Evolutionary conservation across 192 early-diverging fungal genomes (phyloP), one percentile per base, ranked within the genome.

Genomic region (Kappamyces sp.): DNA sequence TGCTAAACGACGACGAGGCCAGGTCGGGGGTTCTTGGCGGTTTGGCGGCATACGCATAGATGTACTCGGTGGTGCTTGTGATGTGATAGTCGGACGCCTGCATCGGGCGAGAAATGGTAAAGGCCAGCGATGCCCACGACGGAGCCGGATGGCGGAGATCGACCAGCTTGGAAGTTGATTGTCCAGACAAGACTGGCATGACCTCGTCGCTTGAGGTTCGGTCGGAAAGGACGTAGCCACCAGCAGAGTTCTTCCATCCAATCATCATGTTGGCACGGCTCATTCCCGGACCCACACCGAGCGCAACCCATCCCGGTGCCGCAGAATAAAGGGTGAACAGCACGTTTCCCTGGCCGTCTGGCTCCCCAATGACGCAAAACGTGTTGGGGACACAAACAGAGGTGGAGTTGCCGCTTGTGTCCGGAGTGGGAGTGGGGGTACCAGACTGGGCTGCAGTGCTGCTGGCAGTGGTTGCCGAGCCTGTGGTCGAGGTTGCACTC

Each of bases 281-380:
- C 72, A 74, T 74, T 0, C 12, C 10, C 9, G 6, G 31, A 4
- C 72, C 72, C 5, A 67, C 15, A 5, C 64, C 72, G 60, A 74
- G 12, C 13, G 55, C 70, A 39, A 50, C 62, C 70, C 70, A 71
- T 7, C 51, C 51, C 41, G 38, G 38, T 4, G 51, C 51, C 4
- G 51, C 51, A 1, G 51, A 36, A 33, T 53, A 40, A 33, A 53
- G 38, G n/a, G 51, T 53, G 4, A 53, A 40, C 12, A 53, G 38
- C 15, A 53, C 51, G 41, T 53, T 53, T 31, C 51, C 51, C 41
- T 9, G 8, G 8, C 51, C 51, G 41, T 53, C 51, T n/a, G 51
- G 38, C 38, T 53, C 41, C 12, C 51, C 51, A 32, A 12, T 40
- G n/a, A 53, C 51, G 4, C 23, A 4, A 5, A 53, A 40, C 12